These are phyloP conservation scores for Penicillium paxilli DNA, from an alignment of 495 filamentous ascomycete genomes.

Conservation along the genomic window DNA sequence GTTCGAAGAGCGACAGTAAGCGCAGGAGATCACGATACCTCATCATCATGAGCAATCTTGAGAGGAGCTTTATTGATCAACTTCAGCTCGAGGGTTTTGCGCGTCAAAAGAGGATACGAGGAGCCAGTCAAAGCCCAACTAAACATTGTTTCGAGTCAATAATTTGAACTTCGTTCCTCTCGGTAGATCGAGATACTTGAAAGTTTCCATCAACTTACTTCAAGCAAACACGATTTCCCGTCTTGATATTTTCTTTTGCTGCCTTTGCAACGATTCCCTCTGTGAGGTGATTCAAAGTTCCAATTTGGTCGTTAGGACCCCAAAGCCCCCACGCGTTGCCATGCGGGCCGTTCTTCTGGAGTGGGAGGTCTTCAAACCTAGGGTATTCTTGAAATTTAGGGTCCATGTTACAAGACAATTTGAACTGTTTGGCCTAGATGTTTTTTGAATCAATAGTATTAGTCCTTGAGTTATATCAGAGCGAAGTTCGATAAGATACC, in stretches of 20 bases:
- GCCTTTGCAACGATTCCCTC: neutral
- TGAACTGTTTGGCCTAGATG: neutral
- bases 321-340: conserved; percentile 4
- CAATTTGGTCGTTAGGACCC: conserved; percentile 1
- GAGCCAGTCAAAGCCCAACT: conserved; percentile 2
- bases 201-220: neutral
- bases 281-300: conserved; percentile 3
- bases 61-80: neutral
- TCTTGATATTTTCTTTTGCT: conserved; percentile 1
- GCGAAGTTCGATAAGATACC: too few relatives aligned
- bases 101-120: neutral
- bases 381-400: neutral
- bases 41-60: conserved; percentile 3
- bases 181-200: neutral
- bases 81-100: conserved; percentile 1
- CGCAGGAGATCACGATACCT: too few relatives aligned
- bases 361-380: neutral
- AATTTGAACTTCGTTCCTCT: neutral
- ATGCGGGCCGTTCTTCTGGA: neutral
- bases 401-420: neutral
- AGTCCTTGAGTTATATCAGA: too few relatives aligned
- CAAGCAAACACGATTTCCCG: neutral
- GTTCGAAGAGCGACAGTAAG: too few relatives aligned
- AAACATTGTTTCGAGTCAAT: neutral
- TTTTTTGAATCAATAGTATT: too few relatives aligned